Conservation (phyloP, 2,329 filamentous ascomycete genomes). For the Septoria petroselini region DNA sequence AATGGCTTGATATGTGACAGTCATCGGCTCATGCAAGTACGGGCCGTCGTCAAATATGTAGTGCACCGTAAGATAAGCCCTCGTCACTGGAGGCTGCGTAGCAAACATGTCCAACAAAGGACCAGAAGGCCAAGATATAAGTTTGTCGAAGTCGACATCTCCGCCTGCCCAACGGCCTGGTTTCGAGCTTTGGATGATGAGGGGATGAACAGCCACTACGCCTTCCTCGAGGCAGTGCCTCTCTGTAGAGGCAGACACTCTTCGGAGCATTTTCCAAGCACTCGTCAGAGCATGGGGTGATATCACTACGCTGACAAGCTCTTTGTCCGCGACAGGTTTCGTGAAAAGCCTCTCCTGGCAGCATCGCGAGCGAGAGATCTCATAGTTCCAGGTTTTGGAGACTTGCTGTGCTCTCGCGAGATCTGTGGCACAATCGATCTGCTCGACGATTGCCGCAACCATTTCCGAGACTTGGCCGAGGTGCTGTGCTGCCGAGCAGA, state of each 20-base stretch:
- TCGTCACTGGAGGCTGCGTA: background rate
- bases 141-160: background rate
- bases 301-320: background rate
- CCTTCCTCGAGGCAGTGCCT: background rate
- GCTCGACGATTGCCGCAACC: background rate
- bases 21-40: background rate
- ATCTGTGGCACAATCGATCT: conserved; percentile 1
- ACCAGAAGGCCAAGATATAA: background rate
- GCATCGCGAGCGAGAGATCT: conserved; percentile 1
- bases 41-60: conserved; percentile 9
- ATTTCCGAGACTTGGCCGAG: conserved; percentile 3
- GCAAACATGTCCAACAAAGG: background rate
- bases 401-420: conserved; percentile 7
- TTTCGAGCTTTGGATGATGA: background rate
- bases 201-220: conserved; percentile 1
- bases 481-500: conserved; percentile 1
- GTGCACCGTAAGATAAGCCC: background rate
- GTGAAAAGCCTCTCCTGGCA: conserved; percentile 11
- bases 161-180: background rate
- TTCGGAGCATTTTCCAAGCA: background rate
- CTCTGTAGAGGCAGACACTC: background rate
- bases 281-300: background rate
- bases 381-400: conserved; percentile 4
- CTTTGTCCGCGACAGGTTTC: background rate
- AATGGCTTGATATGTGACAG: background rate